These are phyloP conservation scores for Aspergillus brasiliensis DNA, from an alignment of 2,329 filamentous ascomycete genomes.

Conservation along the genomic window DNA sequence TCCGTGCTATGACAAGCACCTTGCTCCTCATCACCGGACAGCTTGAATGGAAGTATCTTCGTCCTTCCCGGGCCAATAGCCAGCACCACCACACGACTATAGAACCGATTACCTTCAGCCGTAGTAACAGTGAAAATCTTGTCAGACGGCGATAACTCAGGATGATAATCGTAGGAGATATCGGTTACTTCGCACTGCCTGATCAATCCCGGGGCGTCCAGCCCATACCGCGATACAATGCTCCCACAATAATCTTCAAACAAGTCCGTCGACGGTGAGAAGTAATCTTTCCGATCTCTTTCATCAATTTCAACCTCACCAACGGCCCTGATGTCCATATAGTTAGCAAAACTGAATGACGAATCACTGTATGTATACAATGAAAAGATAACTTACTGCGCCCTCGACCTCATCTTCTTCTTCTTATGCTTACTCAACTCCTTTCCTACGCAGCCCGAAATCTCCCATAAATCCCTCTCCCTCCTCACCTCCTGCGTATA, in stretches of 20 bases:
- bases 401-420: constrained; percentile 62
- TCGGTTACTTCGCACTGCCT: constrained; percentile 62
- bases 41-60: constrained; percentile 52
- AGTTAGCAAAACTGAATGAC: constrained; percentile 11
- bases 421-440: constrained; percentile 75
- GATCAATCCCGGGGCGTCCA: constrained; percentile 57
- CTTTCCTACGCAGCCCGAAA: constrained; percentile 74
- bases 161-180: constrained; percentile 60
- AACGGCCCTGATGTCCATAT: constrained; percentile 16
- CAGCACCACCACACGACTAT: constrained; percentile 66
- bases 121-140: constrained; percentile 68
- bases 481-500: constrained; percentile 65
- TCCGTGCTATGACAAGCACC: constrained; percentile 67
- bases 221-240: constrained; percentile 59
- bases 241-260: constrained; percentile 65
- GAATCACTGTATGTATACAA: background rate
- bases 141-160: constrained; percentile 45
- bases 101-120: constrained; percentile 53
- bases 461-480: constrained; percentile 68
- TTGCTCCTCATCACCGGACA: constrained; percentile 43
- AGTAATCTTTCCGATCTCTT: constrained; percentile 70
- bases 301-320: constrained; percentile 61
- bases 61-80: constrained; percentile 70
- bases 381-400: constrained; percentile 38
- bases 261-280: constrained; percentile 62